phyloP scores from a whole-genome alignment of 2,329 filamentous ascomycete genomes.

The Penicillium sp. region DNA sequence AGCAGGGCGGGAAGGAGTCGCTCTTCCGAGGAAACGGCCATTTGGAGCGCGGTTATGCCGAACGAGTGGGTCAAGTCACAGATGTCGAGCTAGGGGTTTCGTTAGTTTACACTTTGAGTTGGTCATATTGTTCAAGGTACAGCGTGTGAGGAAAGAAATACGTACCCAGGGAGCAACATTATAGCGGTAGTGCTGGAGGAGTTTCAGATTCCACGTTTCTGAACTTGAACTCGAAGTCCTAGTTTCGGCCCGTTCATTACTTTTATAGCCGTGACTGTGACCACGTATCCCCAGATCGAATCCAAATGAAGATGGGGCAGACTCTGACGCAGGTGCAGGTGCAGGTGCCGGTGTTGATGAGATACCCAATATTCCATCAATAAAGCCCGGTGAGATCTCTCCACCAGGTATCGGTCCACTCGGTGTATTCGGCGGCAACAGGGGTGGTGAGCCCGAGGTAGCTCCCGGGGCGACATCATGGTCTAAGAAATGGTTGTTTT shows the following conservation, averaged over 20 bases:
- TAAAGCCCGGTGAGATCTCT: background rate
- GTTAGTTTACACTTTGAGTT: background rate
- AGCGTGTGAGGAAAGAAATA: background rate
- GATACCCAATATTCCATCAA: background rate
- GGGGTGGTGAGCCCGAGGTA: background rate
- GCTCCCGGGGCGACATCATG: background rate
- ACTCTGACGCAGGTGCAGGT: too few relatives aligned
- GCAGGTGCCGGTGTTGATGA: background rate
- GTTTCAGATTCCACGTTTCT: conserved; percentile 35
- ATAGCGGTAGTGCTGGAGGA: conserved; percentile 53
- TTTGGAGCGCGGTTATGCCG: conserved; percentile 43
- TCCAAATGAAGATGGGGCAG: background rate
- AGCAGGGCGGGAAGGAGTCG: conserved; percentile 27
- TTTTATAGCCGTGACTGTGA: background rate
- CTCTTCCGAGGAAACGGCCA: conserved; percentile 27
- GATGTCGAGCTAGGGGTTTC: conserved; percentile 46
- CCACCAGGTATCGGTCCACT: background rate
- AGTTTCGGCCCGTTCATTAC: background rate
- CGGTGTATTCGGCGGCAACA: background rate
- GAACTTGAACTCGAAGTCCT: background rate
- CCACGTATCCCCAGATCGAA: background rate
- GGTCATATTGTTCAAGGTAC: background rate
- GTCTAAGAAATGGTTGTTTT: too few relatives aligned
- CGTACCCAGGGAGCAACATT: conserved; percentile 53
- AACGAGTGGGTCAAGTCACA: conserved; percentile 49